Evolutionary conservation across 2,329 filamentous ascomycete species (phyloP), one percentile per base, ranked within the genome.

Genomic region (Didymosphaeria variabile): DNA sequence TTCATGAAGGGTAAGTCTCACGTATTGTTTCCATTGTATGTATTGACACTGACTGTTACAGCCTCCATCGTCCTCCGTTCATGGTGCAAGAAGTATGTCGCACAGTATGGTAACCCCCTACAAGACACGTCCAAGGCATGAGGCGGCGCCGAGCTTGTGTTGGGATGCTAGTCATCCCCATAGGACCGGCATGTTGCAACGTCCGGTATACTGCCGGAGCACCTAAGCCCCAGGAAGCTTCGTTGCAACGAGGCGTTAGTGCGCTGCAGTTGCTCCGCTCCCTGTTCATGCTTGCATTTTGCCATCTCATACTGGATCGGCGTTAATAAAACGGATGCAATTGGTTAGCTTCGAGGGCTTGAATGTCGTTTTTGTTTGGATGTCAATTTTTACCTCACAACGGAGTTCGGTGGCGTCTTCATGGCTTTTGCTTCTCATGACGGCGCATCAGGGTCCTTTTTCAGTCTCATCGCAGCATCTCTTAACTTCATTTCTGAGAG

Each of bases 21-120:
- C 23, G 36, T 23, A 34, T 2, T n/a, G 31, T 38, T 5, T 31
- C 15, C 5, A 15, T 12, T 42, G 9, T 1, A 26, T 8, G 7
- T 7, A 57, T 51, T 45, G 15, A 50, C 31, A 23, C 69, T 74
- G 65, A 72, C 58, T 31, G 4, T 6, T 19, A 13, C 61, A 97
- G 94, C 93, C 71, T 97, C 94, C 29, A 93, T 98, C 72, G 85
- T 97, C 63, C 91, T 94, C 38, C 92, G 94, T 71, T 88, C 91
- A 74, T 99, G 95, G 95, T 93, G 93, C 60, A 97, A 97, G 85
- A 91, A 90, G 79, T 91, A 78, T 59, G 74, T 77, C 29, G 61
- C 63, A 38, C 65, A 72, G 46, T 77, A 68, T 59, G 74, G 75
- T 67, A 76, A 77, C 59, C 62, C 38, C 31, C 63, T 76, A 26